Percentiles rank a stretch among this genome's conserved stretches.
Conservation (phyloP, 129 eudicot species). For the Gnaphalium uliginosum region DNA sequence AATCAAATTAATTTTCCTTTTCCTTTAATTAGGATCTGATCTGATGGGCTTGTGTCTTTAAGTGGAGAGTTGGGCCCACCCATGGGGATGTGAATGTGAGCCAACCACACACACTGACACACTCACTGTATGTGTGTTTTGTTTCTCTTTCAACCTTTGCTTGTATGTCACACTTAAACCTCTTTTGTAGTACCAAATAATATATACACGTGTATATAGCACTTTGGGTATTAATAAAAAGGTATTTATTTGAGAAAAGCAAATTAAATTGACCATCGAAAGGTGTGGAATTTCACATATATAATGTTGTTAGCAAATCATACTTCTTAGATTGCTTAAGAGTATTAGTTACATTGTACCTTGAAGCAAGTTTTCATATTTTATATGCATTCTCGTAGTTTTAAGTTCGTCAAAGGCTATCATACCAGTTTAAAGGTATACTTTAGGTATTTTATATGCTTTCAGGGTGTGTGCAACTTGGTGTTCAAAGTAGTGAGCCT, state of each 20-base stretch:
- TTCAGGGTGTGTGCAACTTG: no score
- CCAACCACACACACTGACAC: slow-evolving; percentile 25
- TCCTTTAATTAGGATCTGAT: not conserved
- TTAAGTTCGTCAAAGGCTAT: no score
- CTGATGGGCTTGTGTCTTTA: slow-evolving; percentile 21
- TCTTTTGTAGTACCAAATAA: not conserved
- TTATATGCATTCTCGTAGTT: no score
- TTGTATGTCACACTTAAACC: slow-evolving; percentile 29
- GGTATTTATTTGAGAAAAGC: not conserved
- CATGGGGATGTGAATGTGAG: slow-evolving; percentile 22
- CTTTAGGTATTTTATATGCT: no score
- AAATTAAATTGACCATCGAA: not conserved
- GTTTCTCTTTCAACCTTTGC: slow-evolving; percentile 26
- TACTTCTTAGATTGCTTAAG: not conserved
- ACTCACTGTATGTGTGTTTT: slow-evolving; percentile 23
- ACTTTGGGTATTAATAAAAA: not conserved
- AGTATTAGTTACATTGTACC: no score
- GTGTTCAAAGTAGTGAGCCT: not conserved
- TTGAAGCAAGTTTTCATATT: no score
- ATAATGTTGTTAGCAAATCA: not conserved
- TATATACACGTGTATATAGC: not conserved
- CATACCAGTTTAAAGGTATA: no score
- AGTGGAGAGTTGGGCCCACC: slow-evolving; percentile 30
- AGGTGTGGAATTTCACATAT: no score
- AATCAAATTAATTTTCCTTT: not conserved